A percentile compares a stretch with the other conserved stretches of the same genome.
Evolutionary conservation across 768 basidiomycete genomes (phyloP).

Genomic region (Naganishia randhawae): DNA sequence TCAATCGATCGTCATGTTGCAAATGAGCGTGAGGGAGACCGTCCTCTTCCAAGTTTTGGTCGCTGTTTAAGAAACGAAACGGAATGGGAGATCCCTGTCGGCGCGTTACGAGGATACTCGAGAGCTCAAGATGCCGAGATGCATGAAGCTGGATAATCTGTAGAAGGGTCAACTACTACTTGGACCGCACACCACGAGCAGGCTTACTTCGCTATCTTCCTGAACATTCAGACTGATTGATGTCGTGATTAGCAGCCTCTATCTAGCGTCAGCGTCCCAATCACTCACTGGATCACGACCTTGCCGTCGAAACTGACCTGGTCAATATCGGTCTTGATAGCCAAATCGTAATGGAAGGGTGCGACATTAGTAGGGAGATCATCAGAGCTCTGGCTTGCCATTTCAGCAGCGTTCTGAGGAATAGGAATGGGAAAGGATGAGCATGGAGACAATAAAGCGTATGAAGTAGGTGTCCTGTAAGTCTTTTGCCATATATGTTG

Average conservation of each 20-base stretch:
- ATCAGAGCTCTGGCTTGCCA: neutral
- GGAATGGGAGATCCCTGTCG: neutral
- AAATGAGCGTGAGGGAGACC: neutral
- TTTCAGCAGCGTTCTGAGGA: neutral
- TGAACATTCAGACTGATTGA: neutral
- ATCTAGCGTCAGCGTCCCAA: neutral
- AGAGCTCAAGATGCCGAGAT: neutral
- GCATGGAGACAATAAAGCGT: neutral
- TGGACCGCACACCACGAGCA: neutral
- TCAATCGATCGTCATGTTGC: neutral
- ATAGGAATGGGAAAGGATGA: neutral
- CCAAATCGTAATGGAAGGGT: conserved; percentile 18
- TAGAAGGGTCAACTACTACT: neutral
- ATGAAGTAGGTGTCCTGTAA: neutral
- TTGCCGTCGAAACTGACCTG: conserved; percentile 1
- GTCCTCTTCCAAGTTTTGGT: neutral
- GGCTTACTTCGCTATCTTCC: neutral
- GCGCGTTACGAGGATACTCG: neutral
- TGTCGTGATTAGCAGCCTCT: neutral
- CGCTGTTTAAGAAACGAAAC: neutral
- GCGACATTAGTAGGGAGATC: neutral
- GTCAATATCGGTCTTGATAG: conserved; percentile 13
- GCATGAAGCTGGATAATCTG: neutral
- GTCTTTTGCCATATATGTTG: neutral
- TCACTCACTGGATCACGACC: conserved; percentile 3